Base-by-base conservation (phyloP, 2,329 filamentous ascomycete species). In the Cladosporium sp. region DNA sequence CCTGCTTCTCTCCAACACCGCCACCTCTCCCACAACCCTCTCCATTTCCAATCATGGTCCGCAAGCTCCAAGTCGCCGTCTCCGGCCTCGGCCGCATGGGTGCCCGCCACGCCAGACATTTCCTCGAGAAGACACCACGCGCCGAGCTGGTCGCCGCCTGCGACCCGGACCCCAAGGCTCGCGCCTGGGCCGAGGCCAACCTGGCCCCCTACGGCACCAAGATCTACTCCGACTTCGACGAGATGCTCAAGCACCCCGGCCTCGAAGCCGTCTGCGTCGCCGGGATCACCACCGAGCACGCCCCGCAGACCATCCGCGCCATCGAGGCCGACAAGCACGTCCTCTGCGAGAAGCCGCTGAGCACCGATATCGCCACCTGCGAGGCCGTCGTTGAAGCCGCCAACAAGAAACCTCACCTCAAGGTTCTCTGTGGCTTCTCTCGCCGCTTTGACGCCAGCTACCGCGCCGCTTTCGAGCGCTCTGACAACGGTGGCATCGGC, bases 191-290 rank as follows among this genome's bases (percentile, higher is more conserved):
- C 2, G 67, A 69, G 53, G 56, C 65, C 44, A 67, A 78, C 57
- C 70, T 80, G 13, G 72, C 70, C 29, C 76, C 75, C 1, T 75
- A 68, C 55, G 78, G 77, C 6, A 75, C 80, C 43, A 73, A 65
- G 44, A 57, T 79, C n/a, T 82, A 80, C 65, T 68, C 69, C 41
- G 67, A 76, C 61, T 80, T 75, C 56, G 77, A 80, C 43, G 71
- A 79, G 48, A 79, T 82, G 78, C 69, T 82, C 47, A 71, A 74
- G 62, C 75, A 80, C 44, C 68, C 72, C 55, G 77, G 75, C 6
- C 64, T 82, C 1, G 70, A 80, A 60, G 79, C 79, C 1, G 73
- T 82, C 1, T 72, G 79, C 32, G 69, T 82, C 13, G 75, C 76
- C 1, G 77, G 73, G 1, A 79, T 77, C 6, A 78, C 77, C 0